phyloP scores from a whole-genome alignment of 2,329 filamentous ascomycete genomes.

The Aspergillus sp. region DNA sequence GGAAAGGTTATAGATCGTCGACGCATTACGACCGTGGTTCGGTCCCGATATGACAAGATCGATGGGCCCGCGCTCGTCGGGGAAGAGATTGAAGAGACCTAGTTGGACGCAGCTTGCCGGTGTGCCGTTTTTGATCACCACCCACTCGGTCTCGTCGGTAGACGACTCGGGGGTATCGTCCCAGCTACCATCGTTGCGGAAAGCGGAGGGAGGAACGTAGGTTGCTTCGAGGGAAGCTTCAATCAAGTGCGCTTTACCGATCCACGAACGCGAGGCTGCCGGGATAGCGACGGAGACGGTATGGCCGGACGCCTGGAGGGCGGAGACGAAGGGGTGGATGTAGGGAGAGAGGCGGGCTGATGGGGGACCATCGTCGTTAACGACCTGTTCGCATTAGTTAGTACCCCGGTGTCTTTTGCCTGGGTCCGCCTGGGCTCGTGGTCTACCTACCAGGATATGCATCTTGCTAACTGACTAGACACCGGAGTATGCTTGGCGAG shows the following conservation, averaged over 20 bases:
- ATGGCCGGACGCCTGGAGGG: conserved; percentile 66
- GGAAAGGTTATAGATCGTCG: conserved; percentile 67
- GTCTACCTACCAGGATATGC: conserved; percentile 41
- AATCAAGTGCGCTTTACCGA: conserved; percentile 91
- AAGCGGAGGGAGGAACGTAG: conserved; percentile 62
- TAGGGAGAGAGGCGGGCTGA: conserved; percentile 67
- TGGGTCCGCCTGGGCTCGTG: background rate
- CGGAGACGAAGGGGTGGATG: conserved; percentile 61
- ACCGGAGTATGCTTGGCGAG: background rate
- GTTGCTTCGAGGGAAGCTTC: conserved; percentile 71
- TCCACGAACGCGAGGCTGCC: conserved; percentile 85
- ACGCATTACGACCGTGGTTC: conserved; percentile 73
- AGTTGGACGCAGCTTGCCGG: conserved; percentile 72
- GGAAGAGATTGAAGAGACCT: conserved; percentile 68
- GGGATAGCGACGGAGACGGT: conserved; percentile 81
- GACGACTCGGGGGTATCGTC: conserved; percentile 7
- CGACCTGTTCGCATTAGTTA: conserved; percentile 20
- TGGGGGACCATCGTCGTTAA: conserved; percentile 71
- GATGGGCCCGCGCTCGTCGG: conserved; percentile 53
- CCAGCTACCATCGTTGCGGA: conserved; percentile 52
- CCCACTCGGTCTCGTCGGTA: conserved; percentile 50
- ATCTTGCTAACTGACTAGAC: conserved; percentile 18
- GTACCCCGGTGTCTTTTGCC: background rate
- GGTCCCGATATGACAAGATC: conserved; percentile 70
- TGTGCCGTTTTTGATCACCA: conserved; percentile 65